Base-by-base conservation (phyloP, 2,329 filamentous ascomycete species). In the Colletotrichum tabaci region DNA sequence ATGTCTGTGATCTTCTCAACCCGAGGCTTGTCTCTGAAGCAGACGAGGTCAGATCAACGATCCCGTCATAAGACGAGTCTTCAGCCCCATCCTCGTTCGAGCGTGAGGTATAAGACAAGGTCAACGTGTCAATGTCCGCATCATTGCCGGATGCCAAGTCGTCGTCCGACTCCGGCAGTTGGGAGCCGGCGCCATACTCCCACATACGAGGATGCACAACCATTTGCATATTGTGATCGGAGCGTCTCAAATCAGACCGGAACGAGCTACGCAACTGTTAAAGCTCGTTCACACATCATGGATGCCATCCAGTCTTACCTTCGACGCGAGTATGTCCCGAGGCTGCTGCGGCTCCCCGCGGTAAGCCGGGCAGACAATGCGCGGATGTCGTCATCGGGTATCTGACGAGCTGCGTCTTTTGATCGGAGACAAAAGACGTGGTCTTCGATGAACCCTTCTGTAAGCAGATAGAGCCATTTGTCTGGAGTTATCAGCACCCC, bases 321-420 rank as follows among this genome's bases (percentile, higher is more conserved):
- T 26, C 44, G 63, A 55, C 63, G 63, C 21, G 63, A 66, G 21
- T 50, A 58, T 50, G 53, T 52, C 2, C 63, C 63, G 13, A 66
- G 53, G 21, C 53, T 66, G 35, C 63, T 66, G 16, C 63, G 44
- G 18, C 63, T 66, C 3, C 53, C 44, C 38, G 63, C 44, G 10
- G 63, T 47, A 21, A 66, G 63, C 63, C 26, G 60, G 9, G 42
- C 53, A 4, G 63, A 66, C 5, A 66, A 7, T 3, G 63, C 63
- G 1, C 30, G 63, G 12, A 60, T 60, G 4, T 66, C 63, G 3
- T 66, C 53, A 13, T 46, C 47, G 3, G 53, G 53, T 21, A n/a
- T 16, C 21, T 16, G 15, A 13, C 49, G 46, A 15, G 13, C 63
- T n/a, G 44, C 18, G 21, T 60, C 35, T 40, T 35, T 66, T 6